Percentiles rank a stretch among this genome's conserved stretches.
These are phyloP conservation scores for Fallopia convolvulus DNA, from an alignment of 148 eudicot genomes.

Conservation along the genomic window DNA sequence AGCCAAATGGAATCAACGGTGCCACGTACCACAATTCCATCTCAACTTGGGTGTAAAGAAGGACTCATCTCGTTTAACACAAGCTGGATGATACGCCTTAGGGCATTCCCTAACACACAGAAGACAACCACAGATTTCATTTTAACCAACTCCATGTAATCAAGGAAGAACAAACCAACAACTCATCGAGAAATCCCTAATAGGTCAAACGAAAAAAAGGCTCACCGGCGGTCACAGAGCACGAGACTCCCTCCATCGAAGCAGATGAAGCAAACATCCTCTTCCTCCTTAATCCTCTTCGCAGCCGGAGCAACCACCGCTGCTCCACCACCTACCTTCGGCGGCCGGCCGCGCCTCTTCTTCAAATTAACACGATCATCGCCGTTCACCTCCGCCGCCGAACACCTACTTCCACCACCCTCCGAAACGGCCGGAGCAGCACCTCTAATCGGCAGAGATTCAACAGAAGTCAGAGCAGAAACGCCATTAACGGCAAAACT, in stretches of 20 bases:
- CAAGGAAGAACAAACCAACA: not conserved
- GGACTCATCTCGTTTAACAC: constrained; percentile 32
- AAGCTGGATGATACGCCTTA: constrained; percentile 33
- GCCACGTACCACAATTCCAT: constrained; percentile 36
- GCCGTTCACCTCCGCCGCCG: constrained; percentile 1
- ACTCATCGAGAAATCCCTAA: not conserved
- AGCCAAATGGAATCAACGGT: not conserved
- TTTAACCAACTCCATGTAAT: not conserved
- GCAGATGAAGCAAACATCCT: constrained; percentile 32
- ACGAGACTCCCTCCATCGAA: constrained; percentile 30
- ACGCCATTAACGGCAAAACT: not conserved
- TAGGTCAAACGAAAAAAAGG: not conserved
- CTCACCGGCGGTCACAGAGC: constrained; percentile 13
- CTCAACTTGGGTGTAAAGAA: constrained; percentile 20
- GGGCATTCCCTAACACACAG: constrained; percentile 24
- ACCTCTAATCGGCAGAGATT: not conserved
- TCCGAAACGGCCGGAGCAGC: not conserved
- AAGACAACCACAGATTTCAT: not conserved
- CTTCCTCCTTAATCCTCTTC: constrained; percentile 22
- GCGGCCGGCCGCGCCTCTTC: constrained; percentile 17
- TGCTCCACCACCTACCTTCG: not conserved
- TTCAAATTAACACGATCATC: not conserved
- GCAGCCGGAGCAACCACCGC: not conserved
- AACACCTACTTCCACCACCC: not conserved
- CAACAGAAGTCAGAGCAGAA: not conserved